Base-by-base conservation (phyloP, 495 filamentous ascomycete species). In the Massariosphaeria phaeospora region DNA sequence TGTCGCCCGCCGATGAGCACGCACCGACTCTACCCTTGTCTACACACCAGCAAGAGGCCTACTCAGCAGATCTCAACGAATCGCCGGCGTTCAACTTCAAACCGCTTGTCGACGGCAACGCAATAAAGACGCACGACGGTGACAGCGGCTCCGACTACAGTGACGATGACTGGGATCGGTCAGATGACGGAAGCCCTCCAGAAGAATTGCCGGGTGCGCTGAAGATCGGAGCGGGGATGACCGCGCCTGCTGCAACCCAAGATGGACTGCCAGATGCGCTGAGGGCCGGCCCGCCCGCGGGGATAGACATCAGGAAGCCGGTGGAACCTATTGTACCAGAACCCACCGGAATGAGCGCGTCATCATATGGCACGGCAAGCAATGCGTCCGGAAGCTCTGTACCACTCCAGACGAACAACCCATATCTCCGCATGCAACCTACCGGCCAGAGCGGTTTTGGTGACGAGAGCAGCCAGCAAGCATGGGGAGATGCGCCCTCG, bases 361-460 rank as follows among this genome's bases (percentile, higher is more conserved):
- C 55, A 2, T 65, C 62, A 3, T 56, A 44, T 17, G 59, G 53
- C n/a, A 40, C 50, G 6, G 39, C 30, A 0, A 59, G 55, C 40
- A 61, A 47, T 20, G 40, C 42, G 42, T 65, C 62, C 18, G 35
- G 17, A n/a, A 34, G 30, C 15, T 63, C 60, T 12, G 41, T 57
- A 31, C 59, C 59, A 3, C 21, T 66, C 15, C 25, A 61, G 41
- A 64, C 62, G 8, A 59, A 67, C 33, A 67, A 67, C 35, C 65
- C 62, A 27, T 66, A 60, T 46, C 52, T 63, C 4, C 50, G 43
- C 8, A 57, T 62, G 43, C 59, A 65, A 21, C 50, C 41, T 23
- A 55, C 62, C 8, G 56, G 57, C 17, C 59, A 65, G 24, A 59
- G 51, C 33, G 44, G 38, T 21, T 62, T 53, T 24, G 65, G 61